A percentile compares a stretch with the other conserved stretches of the same genome.
Evolutionary conservation across 495 filamentous ascomycete species (phyloP).

Genomic region (Geoglossum glabrum): DNA sequence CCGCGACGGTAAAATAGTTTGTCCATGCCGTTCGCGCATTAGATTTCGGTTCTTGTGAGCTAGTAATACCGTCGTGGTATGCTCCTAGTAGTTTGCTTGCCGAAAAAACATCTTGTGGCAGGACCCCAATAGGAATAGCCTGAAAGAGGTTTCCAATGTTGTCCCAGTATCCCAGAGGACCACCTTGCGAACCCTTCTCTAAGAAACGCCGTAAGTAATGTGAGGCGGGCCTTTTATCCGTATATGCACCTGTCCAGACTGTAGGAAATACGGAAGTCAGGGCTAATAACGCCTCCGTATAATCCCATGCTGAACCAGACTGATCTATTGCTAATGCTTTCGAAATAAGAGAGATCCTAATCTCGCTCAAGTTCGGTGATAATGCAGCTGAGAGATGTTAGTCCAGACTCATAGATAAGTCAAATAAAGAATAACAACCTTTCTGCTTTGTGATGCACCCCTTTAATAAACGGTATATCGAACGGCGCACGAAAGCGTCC

Average conservation of each 20-base stretch:
- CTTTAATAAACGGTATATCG: constrained; percentile 47
- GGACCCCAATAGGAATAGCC: constrained; percentile 25
- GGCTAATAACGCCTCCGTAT: constrained; percentile 37
- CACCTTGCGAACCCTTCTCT: constrained; percentile 64
- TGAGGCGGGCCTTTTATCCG: constrained; percentile 41
- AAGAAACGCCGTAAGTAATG: constrained; percentile 50
- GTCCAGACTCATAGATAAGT: neutral
- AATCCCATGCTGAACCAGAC: constrained; percentile 47
- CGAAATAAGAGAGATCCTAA: constrained; percentile 46
- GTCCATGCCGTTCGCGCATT: constrained; percentile 50
- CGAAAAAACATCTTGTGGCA: constrained; percentile 13
- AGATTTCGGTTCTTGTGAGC: constrained; percentile 48
- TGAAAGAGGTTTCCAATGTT: constrained; percentile 38
- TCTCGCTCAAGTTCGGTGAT: constrained; percentile 28
- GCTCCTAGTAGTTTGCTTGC: constrained; percentile 38
- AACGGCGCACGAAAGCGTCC: constrained; percentile 51
- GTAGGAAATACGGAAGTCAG: constrained; percentile 43
- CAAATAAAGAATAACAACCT: constrained; percentile 4
- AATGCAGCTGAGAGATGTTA: constrained; percentile 18
- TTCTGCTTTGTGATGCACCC: constrained; percentile 34
- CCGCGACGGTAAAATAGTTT: constrained; percentile 41
- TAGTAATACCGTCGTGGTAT: constrained; percentile 45
- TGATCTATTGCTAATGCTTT: constrained; percentile 51
- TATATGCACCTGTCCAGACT: constrained; percentile 54
- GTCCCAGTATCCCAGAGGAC: constrained; percentile 48